Conservation (phyloP, 176 grass and related monocot genomes). For the Musa schizocarpa region DNA sequence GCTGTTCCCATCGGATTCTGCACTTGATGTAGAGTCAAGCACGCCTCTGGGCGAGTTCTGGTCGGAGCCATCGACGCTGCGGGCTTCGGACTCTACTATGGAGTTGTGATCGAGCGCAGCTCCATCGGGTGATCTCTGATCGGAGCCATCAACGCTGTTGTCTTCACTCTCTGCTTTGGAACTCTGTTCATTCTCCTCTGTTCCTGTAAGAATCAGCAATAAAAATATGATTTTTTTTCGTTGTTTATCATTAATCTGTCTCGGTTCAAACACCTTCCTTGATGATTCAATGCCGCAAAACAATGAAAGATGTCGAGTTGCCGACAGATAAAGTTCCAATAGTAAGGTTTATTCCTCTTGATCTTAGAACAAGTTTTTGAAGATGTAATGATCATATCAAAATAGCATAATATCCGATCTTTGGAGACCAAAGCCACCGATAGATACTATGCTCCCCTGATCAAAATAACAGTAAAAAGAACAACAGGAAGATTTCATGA, state of each 20-base stretch:
- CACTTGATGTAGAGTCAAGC: constrained; percentile 5
- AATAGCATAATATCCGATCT: too few species aligned
- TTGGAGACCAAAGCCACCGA: too few species aligned
- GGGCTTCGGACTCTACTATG: not conserved
- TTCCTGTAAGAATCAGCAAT: not conserved
- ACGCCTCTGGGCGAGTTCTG: constrained; percentile 14
- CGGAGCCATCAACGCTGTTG: not conserved
- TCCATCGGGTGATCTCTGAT: not conserved
- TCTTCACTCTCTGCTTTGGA: not conserved
- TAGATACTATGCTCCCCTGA: not conserved
- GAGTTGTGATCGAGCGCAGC: not conserved
- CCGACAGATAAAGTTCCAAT: not conserved
- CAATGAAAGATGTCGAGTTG: not conserved
- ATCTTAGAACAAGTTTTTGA: not conserved
- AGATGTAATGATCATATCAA: not conserved
- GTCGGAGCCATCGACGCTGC: not conserved
- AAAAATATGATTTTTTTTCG: not conserved
- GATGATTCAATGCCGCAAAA: too few species aligned
- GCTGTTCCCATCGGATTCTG: constrained; percentile 28
- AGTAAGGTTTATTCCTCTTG: not conserved
- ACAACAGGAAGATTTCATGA: not conserved
- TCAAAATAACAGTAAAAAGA: not conserved
- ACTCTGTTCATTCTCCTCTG: not conserved
- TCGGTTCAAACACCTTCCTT: too few species aligned
- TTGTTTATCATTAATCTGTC: not conserved